Conservation (phyloP, 192 early-diverging fungal genomes). For the Coemansia sp. region DNA sequence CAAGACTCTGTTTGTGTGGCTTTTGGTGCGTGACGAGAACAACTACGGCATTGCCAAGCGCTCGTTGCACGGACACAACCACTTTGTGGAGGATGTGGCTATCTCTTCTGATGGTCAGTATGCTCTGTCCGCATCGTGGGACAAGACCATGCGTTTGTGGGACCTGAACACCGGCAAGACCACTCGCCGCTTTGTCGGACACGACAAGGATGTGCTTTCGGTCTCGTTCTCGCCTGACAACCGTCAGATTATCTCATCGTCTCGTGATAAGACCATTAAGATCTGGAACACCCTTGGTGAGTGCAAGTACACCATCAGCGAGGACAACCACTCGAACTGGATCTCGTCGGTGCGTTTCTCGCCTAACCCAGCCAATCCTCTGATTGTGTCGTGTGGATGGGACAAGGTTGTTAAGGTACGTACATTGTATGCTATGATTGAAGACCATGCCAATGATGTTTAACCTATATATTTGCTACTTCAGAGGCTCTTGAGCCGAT, state of each 20-base stretch:
- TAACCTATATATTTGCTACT: conserved; percentile 71
- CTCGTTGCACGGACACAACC: conserved; percentile 96
- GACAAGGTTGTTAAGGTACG: conserved; percentile 99
- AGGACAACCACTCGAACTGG: conserved; percentile 98
- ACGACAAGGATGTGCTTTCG: conserved; percentile 96
- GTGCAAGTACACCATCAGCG: conserved; percentile 98
- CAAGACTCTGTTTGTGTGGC: conserved; percentile 99
- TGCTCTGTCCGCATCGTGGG: conserved; percentile 98
- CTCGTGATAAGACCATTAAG: conserved; percentile 99
- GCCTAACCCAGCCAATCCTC: conserved; percentile 96
- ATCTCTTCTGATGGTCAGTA: conserved; percentile 99
- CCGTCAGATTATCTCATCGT: conserved; percentile 98
- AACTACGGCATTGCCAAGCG: conserved; percentile 90
- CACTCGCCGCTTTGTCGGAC: conserved; percentile 95
- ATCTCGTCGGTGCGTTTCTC: conserved; percentile 99
- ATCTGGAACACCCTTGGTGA: conserved; percentile 99
- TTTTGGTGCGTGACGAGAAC: conserved; percentile 88
- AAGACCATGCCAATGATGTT: conserved; percentile 42
- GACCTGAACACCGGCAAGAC: conserved; percentile 93
- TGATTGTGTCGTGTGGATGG: conserved; percentile 98
- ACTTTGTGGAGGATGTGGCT: conserved; percentile 97
- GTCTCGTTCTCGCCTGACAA: conserved; percentile 99
- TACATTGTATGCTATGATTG: conserved; percentile 9
- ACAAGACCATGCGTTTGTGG: conserved; percentile 99
- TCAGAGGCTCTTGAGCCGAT: conserved; percentile 62